These are phyloP conservation scores for Botrytis cinerea DNA, from an alignment of 2,329 filamentous ascomycete genomes.

Conservation along the genomic window DNA sequence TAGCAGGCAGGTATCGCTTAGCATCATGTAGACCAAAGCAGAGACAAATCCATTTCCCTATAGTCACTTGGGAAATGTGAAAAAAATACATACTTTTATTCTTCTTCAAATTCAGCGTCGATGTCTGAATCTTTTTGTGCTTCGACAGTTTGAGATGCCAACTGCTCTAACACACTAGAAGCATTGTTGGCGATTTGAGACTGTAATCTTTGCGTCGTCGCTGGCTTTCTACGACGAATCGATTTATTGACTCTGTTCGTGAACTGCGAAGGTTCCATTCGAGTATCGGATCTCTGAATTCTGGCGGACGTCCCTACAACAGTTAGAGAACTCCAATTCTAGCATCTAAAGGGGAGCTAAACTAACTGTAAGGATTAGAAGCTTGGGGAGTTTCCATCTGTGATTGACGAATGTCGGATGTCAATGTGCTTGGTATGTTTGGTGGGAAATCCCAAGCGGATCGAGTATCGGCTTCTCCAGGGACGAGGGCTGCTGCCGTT, in stretches of 20 bases:
- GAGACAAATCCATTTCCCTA: not conserved
- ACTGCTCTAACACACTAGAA: not conserved
- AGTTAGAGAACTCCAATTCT: not conserved
- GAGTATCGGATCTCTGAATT: not conserved
- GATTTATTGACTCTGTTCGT: not conserved
- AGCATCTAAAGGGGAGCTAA: not conserved
- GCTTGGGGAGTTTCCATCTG: not conserved
- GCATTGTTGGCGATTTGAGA: not conserved
- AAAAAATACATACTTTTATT: not conserved
- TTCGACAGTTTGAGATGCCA: not conserved
- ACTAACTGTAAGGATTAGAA: not conserved
- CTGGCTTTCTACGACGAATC: not conserved
- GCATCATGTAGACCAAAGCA: not conserved
- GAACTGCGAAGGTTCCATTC: not conserved
- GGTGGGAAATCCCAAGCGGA: not conserved
- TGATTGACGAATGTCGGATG: fast-evolving
- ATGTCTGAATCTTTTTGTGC: not conserved
- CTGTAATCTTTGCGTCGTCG: not conserved
- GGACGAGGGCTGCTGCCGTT: not conserved
- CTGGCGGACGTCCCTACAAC: not conserved
- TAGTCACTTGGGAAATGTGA: no score
- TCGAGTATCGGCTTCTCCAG: not conserved
- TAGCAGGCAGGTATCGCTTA: no score
- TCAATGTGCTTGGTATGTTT: not conserved
- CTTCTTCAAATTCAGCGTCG: not conserved